Conservation (phyloP, 352 stramenopile species). For the Phytophthora fragariae region DNA sequence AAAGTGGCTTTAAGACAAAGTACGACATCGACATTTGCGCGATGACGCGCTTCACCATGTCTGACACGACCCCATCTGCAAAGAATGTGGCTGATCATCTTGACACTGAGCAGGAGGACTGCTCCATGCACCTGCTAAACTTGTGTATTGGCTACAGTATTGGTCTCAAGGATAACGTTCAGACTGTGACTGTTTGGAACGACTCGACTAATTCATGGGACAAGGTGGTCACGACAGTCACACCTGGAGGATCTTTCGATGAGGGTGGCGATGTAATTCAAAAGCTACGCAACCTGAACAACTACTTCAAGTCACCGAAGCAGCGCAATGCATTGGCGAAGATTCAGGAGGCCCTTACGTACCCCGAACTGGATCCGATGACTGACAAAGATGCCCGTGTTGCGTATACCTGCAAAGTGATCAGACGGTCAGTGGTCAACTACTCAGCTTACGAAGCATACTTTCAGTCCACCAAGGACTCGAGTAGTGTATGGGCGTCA, state of each 20-base stretch:
- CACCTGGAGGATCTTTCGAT: background rate
- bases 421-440: slow-evolving; percentile 3
- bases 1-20: background rate
- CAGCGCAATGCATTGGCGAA: background rate
- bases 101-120: slow-evolving; percentile 18
- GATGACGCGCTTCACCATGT: slow-evolving; percentile 2
- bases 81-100: slow-evolving; percentile 12
- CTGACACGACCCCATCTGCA: background rate
- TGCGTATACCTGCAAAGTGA: slow-evolving; percentile 4
- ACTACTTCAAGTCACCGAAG: slow-evolving; percentile 1
- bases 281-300: slow-evolving; percentile 5
- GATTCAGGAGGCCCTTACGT: slow-evolving; percentile 1
- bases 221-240: slow-evolving; percentile 5
- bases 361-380: background rate
- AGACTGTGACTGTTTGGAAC: background rate
- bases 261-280: background rate
- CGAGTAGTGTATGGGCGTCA: slow-evolving; percentile 1
- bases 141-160: slow-evolving; percentile 23
- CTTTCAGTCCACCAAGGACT: background rate
- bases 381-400: slow-evolving; percentile 7
- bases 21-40: background rate
- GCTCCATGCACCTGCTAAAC: slow-evolving; percentile 17
- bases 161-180: slow-evolving; percentile 20
- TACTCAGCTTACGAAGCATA: background rate
- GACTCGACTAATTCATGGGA: background rate